These are phyloP conservation scores for Telfairia occidentalis DNA, from an alignment of 331 rosid genomes.

Conservation along the genomic window DNA sequence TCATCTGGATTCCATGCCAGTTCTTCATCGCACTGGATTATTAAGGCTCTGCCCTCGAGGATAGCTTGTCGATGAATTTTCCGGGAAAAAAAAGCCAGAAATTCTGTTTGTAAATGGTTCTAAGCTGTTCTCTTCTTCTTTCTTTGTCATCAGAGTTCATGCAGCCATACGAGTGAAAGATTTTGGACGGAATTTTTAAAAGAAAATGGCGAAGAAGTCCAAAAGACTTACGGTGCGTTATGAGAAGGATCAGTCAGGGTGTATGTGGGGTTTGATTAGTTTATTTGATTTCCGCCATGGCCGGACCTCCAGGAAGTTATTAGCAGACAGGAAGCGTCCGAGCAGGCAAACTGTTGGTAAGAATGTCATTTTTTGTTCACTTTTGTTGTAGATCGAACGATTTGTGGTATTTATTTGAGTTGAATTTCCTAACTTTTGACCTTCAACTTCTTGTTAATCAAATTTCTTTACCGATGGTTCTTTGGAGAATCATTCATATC, in stretches of 20 bases:
- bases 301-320: constrained; percentile 52
- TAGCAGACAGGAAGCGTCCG: constrained; percentile 57
- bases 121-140: constrained; percentile 17
- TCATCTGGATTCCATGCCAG: constrained; percentile 28
- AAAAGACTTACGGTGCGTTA: constrained; percentile 46
- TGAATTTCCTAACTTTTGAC: constrained; percentile 3
- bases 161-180: constrained; percentile 15
- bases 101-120: background rate
- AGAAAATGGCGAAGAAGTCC: constrained; percentile 66
- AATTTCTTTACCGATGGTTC: background rate
- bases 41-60: background rate
- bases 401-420: background rate
- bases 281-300: constrained; percentile 90
- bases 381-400: background rate
- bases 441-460: background rate
- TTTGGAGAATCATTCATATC: background rate
- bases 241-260: constrained; percentile 79
- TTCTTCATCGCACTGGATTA: constrained; percentile 15
- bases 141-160: constrained; percentile 12
- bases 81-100: background rate
- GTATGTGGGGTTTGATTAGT: constrained; percentile 91
- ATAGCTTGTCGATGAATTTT: background rate
- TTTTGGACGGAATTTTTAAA: constrained; percentile 16
- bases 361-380: constrained; percentile 13
- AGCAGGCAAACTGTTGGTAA: constrained; percentile 51